Evolutionary conservation across 108 stramenopile species (phyloP).

Genomic region (Fragilariopsis cylindrus): DNA sequence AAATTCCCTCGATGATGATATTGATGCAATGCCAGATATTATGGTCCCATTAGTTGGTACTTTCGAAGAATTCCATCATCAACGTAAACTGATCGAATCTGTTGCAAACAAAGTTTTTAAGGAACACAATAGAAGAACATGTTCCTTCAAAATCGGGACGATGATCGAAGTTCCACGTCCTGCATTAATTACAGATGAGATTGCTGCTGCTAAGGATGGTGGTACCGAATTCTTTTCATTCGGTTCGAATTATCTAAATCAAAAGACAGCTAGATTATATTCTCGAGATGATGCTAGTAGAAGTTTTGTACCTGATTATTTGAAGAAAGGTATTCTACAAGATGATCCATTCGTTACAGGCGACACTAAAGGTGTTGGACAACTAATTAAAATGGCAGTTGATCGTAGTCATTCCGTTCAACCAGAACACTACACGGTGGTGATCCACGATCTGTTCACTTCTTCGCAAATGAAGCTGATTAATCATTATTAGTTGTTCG

Average conservation of each 20-base stretch:
- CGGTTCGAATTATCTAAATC: slow-evolving; percentile 88
- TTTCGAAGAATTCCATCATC: slow-evolving; percentile 58
- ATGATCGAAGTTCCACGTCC: slow-evolving; percentile 93
- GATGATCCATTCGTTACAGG: slow-evolving; percentile 87
- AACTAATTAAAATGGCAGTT: slow-evolving; percentile 60
- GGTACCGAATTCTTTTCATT: slow-evolving; percentile 79
- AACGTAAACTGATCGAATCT: slow-evolving; percentile 56
- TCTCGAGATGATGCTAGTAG: slow-evolving; percentile 82
- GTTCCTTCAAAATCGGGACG: slow-evolving; percentile 76
- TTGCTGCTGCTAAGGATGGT: slow-evolving; percentile 68
- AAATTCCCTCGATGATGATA: slow-evolving; percentile 43
- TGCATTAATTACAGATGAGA: slow-evolving; percentile 66
- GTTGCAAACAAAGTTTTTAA: slow-evolving; percentile 53
- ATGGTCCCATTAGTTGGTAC: slow-evolving; percentile 71
- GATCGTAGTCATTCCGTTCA: slow-evolving; percentile 55
- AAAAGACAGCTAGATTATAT: slow-evolving; percentile 76
- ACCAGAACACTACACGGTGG: slow-evolving; percentile 75
- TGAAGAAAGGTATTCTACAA: slow-evolving; percentile 74
- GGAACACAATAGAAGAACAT: slow-evolving; percentile 30
- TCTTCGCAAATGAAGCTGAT: slow-evolving; percentile 61
- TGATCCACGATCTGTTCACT: slow-evolving; percentile 72
- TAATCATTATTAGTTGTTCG: slow-evolving; percentile 88
- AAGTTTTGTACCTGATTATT: slow-evolving; percentile 77
- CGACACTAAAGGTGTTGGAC: slow-evolving; percentile 83
- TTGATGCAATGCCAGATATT: slow-evolving; percentile 60